Conservation (phyloP, 192 early-diverging fungal species). For the Entrophospora sp. region DNA sequence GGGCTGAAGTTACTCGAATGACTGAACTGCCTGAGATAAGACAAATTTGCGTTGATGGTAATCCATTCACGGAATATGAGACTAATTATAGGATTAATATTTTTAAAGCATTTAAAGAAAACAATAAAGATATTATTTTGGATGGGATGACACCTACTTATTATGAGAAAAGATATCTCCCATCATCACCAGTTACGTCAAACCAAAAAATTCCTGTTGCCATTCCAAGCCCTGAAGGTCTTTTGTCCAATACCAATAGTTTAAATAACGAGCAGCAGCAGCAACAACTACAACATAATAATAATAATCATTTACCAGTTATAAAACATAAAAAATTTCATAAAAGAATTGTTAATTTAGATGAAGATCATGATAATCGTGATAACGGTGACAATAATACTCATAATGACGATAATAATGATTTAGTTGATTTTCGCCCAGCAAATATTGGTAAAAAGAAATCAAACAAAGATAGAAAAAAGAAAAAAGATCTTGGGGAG, state of each 20-base stretch:
- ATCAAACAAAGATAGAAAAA: background rate
- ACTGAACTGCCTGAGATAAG: slow-evolving; percentile 37
- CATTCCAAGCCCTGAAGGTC: slow-evolving; percentile 22
- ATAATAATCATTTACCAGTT: background rate
- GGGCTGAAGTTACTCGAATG: slow-evolving; percentile 42
- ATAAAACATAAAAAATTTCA: slow-evolving; percentile 17
- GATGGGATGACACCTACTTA: slow-evolving; percentile 44
- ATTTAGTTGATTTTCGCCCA: slow-evolving; percentile 11
- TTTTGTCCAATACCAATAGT: background rate
- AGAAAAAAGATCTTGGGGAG: slow-evolving; percentile 15
- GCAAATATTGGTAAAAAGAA: background rate
- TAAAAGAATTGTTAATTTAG: slow-evolving; percentile 26
- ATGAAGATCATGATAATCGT: background rate
- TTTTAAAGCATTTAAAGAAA: slow-evolving; percentile 36
- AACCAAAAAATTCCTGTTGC: slow-evolving; percentile 22
- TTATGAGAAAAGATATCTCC: too few relatives aligned
- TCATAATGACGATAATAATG: slow-evolving; percentile 18
- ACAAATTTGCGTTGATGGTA: slow-evolving; percentile 44
- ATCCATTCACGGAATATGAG: slow-evolving; percentile 42
- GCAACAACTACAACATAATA: background rate
- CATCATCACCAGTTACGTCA: slow-evolving; percentile 25
- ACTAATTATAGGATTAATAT: slow-evolving; percentile 40
- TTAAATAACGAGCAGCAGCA: slow-evolving; percentile 17
- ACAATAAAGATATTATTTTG: slow-evolving; percentile 35
- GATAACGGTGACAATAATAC: background rate